Conservation (phyloP, 2,329 filamentous ascomycete species). For the Leptodontidium sp. region DNA sequence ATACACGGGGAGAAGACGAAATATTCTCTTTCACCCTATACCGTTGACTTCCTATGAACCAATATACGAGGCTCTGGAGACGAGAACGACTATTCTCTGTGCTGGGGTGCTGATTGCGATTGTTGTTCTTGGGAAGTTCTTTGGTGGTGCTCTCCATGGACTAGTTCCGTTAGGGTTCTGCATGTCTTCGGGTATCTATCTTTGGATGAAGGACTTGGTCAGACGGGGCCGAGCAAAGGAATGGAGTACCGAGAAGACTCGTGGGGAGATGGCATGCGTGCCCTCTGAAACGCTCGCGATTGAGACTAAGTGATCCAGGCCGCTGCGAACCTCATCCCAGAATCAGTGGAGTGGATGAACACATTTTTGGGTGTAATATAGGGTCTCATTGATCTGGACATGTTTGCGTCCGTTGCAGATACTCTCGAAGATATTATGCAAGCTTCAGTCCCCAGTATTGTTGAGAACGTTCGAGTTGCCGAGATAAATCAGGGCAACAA, state of each 20-base stretch:
- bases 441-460: slow-evolving; percentile 86
- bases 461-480: slow-evolving; percentile 93
- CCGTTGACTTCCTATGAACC: slow-evolving; percentile 90
- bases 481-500: slow-evolving; percentile 96
- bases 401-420: slow-evolving; percentile 91
- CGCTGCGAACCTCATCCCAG: slow-evolving; percentile 86
- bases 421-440: slow-evolving; percentile 97
- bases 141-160: slow-evolving; percentile 80
- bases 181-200: slow-evolving; percentile 78
- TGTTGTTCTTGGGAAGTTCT: slow-evolving; percentile 78
- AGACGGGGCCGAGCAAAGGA: slow-evolving; percentile 83
- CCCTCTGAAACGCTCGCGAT: not conserved
- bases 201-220: slow-evolving; percentile 91
- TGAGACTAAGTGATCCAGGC: slow-evolving; percentile 55
- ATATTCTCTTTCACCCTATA: slow-evolving; percentile 94
- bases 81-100: slow-evolving; percentile 75
- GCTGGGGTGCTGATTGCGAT: slow-evolving; percentile 76
- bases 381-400: slow-evolving; percentile 93
- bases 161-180: slow-evolving; percentile 77
- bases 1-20: slow-evolving; percentile 98
- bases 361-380: slow-evolving; percentile 84
- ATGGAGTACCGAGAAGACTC: slow-evolving; percentile 86
- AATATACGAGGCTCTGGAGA: slow-evolving; percentile 81
- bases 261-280: slow-evolving; percentile 74
- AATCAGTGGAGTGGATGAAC: slow-evolving; percentile 97